A percentile compares a stretch with the other conserved stretches of the same genome.
Evolutionary conservation across 1,139 yeast genomes (phyloP).

Genomic region (Sugiyamaella xylanicola): DNA sequence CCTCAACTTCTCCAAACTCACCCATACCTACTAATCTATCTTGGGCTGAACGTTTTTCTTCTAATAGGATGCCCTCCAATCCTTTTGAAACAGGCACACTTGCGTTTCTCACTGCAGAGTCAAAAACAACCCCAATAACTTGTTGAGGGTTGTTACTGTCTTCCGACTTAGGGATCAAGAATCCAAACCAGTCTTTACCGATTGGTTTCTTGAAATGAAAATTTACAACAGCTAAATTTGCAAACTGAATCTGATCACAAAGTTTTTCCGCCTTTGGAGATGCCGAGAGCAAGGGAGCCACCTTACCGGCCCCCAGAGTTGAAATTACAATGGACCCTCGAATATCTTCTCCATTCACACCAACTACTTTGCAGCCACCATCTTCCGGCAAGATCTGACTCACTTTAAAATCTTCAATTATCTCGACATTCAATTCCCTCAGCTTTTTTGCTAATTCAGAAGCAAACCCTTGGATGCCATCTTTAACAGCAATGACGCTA

Average conservation of each 20-base stretch:
- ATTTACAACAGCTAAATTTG: slow-evolving; percentile 44
- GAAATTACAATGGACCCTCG: slow-evolving; percentile 36
- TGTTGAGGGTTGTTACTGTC: slow-evolving; percentile 55
- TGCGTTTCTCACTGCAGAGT: slow-evolving; percentile 64
- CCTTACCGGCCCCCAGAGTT: slow-evolving; percentile 35
- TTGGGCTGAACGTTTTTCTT: neutral
- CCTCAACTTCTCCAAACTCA: neutral
- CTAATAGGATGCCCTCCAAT: slow-evolving; percentile 10
- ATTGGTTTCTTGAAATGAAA: slow-evolving; percentile 37
- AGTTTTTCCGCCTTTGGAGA: slow-evolving; percentile 26
- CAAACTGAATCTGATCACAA: slow-evolving; percentile 32
- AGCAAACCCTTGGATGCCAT: slow-evolving; percentile 41
- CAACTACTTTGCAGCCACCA: slow-evolving; percentile 23
- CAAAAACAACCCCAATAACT: slow-evolving; percentile 85
- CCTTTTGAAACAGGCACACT: slow-evolving; percentile 25
- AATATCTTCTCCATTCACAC: slow-evolving; percentile 21
- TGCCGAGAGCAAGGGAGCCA: slow-evolving; percentile 27
- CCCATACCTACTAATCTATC: slow-evolving; percentile 8
- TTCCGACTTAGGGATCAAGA: slow-evolving; percentile 67
- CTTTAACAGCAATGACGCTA: slow-evolving; percentile 37
- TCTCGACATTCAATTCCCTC: slow-evolving; percentile 50
- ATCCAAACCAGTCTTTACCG: slow-evolving; percentile 72
- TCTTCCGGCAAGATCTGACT: slow-evolving; percentile 23
- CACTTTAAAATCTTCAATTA: slow-evolving; percentile 39
- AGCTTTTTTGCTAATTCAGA: slow-evolving; percentile 40